phyloP scores from a whole-genome alignment of 2,329 filamentous ascomycete genomes.

The Pseudogymnoascus sp. region DNA sequence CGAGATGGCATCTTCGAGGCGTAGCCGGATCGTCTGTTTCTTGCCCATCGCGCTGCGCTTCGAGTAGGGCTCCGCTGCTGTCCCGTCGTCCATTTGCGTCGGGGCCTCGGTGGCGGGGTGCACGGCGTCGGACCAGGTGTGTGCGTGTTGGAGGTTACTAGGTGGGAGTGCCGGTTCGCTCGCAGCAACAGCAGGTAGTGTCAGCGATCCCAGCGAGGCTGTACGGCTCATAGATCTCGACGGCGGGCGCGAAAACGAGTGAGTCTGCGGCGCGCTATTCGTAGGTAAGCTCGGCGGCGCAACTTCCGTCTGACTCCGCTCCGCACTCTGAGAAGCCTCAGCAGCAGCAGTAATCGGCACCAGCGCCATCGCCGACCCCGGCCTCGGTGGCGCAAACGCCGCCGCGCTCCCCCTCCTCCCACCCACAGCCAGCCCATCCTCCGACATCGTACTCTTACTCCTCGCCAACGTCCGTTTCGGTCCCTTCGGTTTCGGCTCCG shows the following conservation, averaged over 20 bases:
- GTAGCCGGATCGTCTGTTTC: conserved; percentile 37
- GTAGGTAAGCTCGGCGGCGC: background rate
- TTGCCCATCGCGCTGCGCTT: conserved; percentile 20
- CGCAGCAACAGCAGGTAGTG: conserved; percentile 34
- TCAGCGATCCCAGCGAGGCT: conserved; percentile 26
- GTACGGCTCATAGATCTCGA: conserved; percentile 29
- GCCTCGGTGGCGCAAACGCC: background rate
- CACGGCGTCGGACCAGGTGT: conserved; percentile 40
- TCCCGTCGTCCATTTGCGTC: background rate
- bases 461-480: conserved; percentile 17
- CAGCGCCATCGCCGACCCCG: conserved; percentile 13
- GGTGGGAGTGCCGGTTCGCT: conserved; percentile 46
- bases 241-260: conserved; percentile 37
- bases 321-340: background rate
- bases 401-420: conserved; percentile 2
- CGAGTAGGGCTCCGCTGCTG: conserved; percentile 8
- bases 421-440: conserved; percentile 20
- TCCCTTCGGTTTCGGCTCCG: conserved; percentile 32
- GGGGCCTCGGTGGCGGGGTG: conserved; percentile 35
- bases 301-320: background rate
- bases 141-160: conserved; percentile 31
- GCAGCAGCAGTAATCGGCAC: background rate
- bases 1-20: conserved; percentile 57
- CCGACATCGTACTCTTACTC: conserved; percentile 22
- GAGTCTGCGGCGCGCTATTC: conserved; percentile 11